phyloP scores from a whole-genome alignment of 164 flowering plant genomes.

The Hamamelis virginiana region DNA sequence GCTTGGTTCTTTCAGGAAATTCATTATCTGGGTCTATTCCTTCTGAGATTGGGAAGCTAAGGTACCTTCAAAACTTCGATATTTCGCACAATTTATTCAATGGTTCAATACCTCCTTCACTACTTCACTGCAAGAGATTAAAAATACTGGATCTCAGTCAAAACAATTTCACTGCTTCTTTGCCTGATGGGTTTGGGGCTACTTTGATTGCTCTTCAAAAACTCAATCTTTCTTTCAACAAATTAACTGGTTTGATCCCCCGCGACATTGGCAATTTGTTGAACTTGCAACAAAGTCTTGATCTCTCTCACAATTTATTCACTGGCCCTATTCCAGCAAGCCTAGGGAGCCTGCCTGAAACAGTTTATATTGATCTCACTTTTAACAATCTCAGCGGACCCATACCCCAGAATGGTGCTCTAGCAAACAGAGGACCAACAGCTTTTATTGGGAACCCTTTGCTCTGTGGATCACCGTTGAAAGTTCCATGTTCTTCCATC shows the following conservation, averaged over 20 bases:
- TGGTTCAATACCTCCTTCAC: constrained; percentile 64
- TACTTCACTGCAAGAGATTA: constrained; percentile 64
- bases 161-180: constrained; percentile 71
- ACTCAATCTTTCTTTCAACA: constrained; percentile 77
- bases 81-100: constrained; percentile 68
- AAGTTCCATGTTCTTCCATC: constrained; percentile 55
- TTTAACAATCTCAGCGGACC: constrained; percentile 81
- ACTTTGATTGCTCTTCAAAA: constrained; percentile 56
- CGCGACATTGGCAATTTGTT: constrained; percentile 69
- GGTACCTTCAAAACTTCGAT: constrained; percentile 69
- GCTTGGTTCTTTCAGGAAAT: constrained; percentile 81
- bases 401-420: constrained; percentile 87
- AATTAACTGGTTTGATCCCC: constrained; percentile 73
- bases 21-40: constrained; percentile 71
- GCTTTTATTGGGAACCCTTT: constrained; percentile 84
- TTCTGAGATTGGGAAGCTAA: constrained; percentile 54
- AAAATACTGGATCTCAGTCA: constrained; percentile 57
- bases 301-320: constrained; percentile 79
- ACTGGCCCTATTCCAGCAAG: constrained; percentile 72
- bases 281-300: constrained; percentile 72
- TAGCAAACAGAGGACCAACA: constrained; percentile 91
- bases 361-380: constrained; percentile 86
- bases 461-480: constrained; percentile 93
- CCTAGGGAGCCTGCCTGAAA: constrained; percentile 86
- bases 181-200: constrained; percentile 74